Conservation (phyloP, 441 rosid genomes). For the Pelargonium citronellum region DNA sequence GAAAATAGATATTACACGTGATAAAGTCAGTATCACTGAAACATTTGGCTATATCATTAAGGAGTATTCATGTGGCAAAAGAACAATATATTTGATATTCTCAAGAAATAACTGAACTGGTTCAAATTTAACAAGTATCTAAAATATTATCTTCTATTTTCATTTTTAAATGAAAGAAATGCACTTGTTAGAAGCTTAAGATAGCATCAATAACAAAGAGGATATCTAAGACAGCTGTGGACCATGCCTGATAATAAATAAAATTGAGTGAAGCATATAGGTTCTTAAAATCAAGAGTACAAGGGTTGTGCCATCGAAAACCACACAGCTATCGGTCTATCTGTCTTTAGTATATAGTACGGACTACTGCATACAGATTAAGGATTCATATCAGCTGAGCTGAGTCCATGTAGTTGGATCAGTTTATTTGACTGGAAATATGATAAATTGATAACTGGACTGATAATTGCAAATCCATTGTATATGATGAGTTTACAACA, state of each 20-base stretch:
- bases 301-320: no score
- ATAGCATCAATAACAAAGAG: background rate
- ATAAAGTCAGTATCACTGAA: slow-evolving; percentile 14
- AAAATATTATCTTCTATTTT: background rate
- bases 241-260: background rate
- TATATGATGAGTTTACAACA: background rate
- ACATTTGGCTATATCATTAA: background rate
- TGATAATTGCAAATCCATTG: background rate
- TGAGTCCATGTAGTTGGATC: background rate
- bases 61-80: slow-evolving; percentile 6
- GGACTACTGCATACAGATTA: slow-evolving; percentile 9
- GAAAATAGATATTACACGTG: background rate
- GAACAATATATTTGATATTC: background rate
- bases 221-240: background rate
- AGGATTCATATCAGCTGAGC: background rate
- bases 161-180: background rate
- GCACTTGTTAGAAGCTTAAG: background rate
- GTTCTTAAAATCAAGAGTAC: no score
- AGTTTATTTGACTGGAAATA: background rate
- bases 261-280: background rate
- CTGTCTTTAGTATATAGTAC: slow-evolving; percentile 6
- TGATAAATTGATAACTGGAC: background rate
- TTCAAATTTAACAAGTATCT: background rate
- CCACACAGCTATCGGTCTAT: background rate
- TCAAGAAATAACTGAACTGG: background rate